Evolutionary conservation across 1,139 yeast genomes (phyloP).

Genomic region (Blastobotrys elegans): DNA sequence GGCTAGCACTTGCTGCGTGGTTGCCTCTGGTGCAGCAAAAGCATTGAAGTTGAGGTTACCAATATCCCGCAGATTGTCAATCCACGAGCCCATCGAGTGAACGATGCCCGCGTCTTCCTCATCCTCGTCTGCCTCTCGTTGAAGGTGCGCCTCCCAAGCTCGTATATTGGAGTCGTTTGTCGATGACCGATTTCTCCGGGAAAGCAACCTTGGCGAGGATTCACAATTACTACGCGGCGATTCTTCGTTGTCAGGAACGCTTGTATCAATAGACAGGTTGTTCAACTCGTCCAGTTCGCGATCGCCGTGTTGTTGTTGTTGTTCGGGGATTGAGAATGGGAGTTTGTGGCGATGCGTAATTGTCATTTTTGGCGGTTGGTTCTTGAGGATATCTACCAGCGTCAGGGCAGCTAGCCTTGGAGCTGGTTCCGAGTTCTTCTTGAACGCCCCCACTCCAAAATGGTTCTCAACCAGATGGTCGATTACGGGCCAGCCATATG

Average conservation of each 20-base stretch:
- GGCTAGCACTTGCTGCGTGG: background rate
- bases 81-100: slow-evolving; percentile 24
- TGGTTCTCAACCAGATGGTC: slow-evolving; percentile 72
- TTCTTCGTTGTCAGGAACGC: slow-evolving; percentile 4
- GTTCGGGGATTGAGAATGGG: slow-evolving; percentile 4
- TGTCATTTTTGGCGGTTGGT: background rate
- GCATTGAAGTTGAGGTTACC: slow-evolving; percentile 17
- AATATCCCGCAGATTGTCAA: slow-evolving; percentile 25
- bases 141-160: slow-evolving; percentile 27
- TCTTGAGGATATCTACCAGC: slow-evolving; percentile 5
- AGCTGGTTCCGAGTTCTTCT: background rate
- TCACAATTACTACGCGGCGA: slow-evolving; percentile 1
- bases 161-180: slow-evolving; percentile 7
- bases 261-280: slow-evolving; percentile 11
- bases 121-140: slow-evolving; percentile 20
- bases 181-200: background rate
- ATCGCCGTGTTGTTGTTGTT: background rate
- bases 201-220: background rate
- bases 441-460: slow-evolving; percentile 34
- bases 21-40: slow-evolving; percentile 5
- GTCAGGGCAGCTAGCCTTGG: slow-evolving; percentile 1
- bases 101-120: slow-evolving; percentile 30
- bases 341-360: background rate
- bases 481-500: slow-evolving; percentile 94
- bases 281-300: background rate